Conservation (phyloP, 1,284 basidiomycete genomes). For the Retiboletus flavoniger region DNA sequence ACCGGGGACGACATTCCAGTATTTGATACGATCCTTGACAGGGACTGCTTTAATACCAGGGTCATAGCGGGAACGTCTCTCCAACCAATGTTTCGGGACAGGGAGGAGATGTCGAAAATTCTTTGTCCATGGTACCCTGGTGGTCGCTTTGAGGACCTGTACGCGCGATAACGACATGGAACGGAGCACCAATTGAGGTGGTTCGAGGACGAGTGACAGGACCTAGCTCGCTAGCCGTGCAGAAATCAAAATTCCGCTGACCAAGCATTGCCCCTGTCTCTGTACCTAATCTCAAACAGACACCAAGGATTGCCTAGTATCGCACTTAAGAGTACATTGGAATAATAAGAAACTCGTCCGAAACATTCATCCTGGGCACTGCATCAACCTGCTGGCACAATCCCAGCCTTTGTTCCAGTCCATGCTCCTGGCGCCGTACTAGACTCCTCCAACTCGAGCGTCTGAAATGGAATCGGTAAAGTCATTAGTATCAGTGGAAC, state of each 20-base stretch:
- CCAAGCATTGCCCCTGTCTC: constrained; percentile 19
- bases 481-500: neutral
- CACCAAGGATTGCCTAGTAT: neutral
- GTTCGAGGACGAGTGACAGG: neutral
- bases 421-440: constrained; percentile 50
- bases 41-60: constrained; percentile 50
- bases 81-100: constrained; percentile 46
- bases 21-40: constrained; percentile 70
- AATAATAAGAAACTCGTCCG: constrained; percentile 6
- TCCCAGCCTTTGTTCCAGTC: constrained; percentile 33
- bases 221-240: no score
- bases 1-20: constrained; percentile 84
- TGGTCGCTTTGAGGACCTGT: constrained; percentile 48
- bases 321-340: constrained; percentile 18
- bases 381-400: constrained; percentile 24
- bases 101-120: constrained; percentile 64
- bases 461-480: constrained; percentile 41
- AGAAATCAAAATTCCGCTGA: constrained; percentile 16
- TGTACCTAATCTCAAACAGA: no score
- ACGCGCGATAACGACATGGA: constrained; percentile 39
- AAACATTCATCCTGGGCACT: constrained; percentile 1
- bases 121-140: constrained; percentile 55
- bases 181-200: neutral
- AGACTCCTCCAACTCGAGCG: constrained; percentile 71
- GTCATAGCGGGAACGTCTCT: constrained; percentile 35